A percentile compares a stretch with the other conserved stretches of the same genome.
Conservation (phyloP, 192 early-diverging fungal species). For the Bifiguratus adelaidae region DNA sequence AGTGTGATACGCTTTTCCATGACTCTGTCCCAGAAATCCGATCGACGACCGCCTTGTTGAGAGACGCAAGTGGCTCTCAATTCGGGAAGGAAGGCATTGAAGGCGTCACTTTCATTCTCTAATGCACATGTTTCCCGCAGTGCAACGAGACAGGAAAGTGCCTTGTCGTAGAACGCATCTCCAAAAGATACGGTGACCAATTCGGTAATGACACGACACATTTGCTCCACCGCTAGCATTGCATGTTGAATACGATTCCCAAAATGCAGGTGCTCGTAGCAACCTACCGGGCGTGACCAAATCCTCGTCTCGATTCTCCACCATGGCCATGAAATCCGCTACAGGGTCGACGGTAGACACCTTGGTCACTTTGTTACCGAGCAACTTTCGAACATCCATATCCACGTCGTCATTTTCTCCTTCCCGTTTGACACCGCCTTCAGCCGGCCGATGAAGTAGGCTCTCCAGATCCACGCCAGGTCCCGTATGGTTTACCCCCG, state of each 20-base stretch:
- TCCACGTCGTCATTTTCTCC: conserved; percentile 1
- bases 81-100: conserved; percentile 39
- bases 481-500: neutral
- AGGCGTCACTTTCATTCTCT: conserved; percentile 25
- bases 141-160: conserved; percentile 35
- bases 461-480: conserved; percentile 1
- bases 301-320: conserved; percentile 35
- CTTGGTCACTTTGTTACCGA: conserved; percentile 14
- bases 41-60: conserved; percentile 12
- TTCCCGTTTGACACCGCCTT: conserved; percentile 2
- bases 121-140: conserved; percentile 23
- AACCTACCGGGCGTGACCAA: conserved; percentile 35
- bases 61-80: conserved; percentile 22
- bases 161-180: conserved; percentile 44
- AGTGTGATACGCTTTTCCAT: conserved; percentile 27
- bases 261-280: neutral
- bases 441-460: neutral
- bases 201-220: conserved; percentile 33
- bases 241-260: neutral
- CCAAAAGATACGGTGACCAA: conserved; percentile 41
- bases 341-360: conserved; percentile 47
- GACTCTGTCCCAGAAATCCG: conserved; percentile 42
- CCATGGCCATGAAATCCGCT: conserved; percentile 48
- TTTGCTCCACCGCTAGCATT: conserved; percentile 40
- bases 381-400: conserved; percentile 21